Evolutionary conservation across 305 asterid genomes (phyloP).

Genomic region (Fraxinus velutina): DNA sequence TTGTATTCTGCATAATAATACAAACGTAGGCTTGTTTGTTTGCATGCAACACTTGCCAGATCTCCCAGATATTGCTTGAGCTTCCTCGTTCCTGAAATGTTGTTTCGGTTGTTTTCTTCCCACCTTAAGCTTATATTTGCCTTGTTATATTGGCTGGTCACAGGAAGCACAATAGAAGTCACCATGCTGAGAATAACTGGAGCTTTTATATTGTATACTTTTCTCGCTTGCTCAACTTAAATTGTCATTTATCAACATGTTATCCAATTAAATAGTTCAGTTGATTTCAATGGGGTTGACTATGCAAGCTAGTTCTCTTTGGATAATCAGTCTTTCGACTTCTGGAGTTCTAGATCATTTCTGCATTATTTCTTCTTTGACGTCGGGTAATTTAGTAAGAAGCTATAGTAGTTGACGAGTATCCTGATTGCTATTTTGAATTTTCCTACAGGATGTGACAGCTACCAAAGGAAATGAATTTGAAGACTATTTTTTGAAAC

Average conservation of each 20-base stretch:
- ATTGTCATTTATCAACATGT: constrained; percentile 9
- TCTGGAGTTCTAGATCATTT: constrained; percentile 5
- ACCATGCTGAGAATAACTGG: constrained; percentile 5
- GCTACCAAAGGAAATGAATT: constrained; percentile 95
- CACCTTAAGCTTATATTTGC: background rate
- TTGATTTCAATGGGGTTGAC: background rate
- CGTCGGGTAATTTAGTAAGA: background rate
- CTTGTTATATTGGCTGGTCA: background rate
- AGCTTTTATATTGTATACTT: background rate
- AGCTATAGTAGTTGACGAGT: constrained; percentile 4
- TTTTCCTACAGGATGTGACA: constrained; percentile 69
- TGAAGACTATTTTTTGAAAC: constrained; percentile 91
- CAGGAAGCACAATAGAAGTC: background rate
- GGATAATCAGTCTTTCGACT: constrained; percentile 7
- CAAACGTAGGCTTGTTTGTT: background rate
- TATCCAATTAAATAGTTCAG: background rate
- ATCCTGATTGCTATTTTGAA: constrained; percentile 16
- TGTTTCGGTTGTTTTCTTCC: background rate
- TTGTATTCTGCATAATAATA: background rate
- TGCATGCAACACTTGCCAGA: background rate
- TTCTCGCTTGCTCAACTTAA: background rate
- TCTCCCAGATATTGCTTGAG: background rate
- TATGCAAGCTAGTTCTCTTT: background rate
- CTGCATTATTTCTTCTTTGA: background rate
- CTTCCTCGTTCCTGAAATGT: background rate